These are phyloP conservation scores for Allium sativum DNA, from an alignment of 106 monocot species.

Conservation along the genomic window DNA sequence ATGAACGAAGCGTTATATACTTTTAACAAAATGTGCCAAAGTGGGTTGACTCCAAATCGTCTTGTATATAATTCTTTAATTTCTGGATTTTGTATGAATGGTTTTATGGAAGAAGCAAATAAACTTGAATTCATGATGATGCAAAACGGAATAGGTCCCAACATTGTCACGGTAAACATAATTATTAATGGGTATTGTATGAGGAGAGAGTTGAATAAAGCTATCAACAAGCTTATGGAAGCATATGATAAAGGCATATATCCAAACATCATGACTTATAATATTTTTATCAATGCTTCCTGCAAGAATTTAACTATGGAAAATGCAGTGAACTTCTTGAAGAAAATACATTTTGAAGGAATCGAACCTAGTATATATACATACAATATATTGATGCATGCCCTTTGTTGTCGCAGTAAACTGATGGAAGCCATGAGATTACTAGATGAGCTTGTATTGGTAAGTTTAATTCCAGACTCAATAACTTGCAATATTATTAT, in stretches of 20 bases:
- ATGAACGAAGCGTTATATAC: conserved; percentile 43
- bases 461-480: conserved; percentile 44
- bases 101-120: conserved; percentile 47
- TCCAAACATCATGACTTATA: conserved; percentile 72
- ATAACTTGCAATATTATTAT: conserved; percentile 83
- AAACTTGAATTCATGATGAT: conserved; percentile 53
- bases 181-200: conserved; percentile 63
- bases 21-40: conserved; percentile 49
- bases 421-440: conserved; percentile 45
- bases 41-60: conserved; percentile 76
- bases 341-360: conserved; percentile 43
- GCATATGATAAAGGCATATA: conserved; percentile 33
- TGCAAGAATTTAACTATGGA: conserved; percentile 33
- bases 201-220: conserved; percentile 28
- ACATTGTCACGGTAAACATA: conserved; percentile 77
- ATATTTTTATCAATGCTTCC: conserved; percentile 59
- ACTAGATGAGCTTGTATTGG: conserved; percentile 45
- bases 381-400: conserved; percentile 85
- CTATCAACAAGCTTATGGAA: conserved; percentile 21
- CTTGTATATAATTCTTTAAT: conserved; percentile 82
- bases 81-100: conserved; percentile 39
- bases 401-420: conserved; percentile 41
- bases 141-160: conserved; percentile 49
- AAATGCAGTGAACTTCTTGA: conserved; percentile 28
- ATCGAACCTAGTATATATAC: conserved; percentile 76